Base-by-base conservation (phyloP, 768 basidiomycete species). In the Kwoniella europaea region DNA sequence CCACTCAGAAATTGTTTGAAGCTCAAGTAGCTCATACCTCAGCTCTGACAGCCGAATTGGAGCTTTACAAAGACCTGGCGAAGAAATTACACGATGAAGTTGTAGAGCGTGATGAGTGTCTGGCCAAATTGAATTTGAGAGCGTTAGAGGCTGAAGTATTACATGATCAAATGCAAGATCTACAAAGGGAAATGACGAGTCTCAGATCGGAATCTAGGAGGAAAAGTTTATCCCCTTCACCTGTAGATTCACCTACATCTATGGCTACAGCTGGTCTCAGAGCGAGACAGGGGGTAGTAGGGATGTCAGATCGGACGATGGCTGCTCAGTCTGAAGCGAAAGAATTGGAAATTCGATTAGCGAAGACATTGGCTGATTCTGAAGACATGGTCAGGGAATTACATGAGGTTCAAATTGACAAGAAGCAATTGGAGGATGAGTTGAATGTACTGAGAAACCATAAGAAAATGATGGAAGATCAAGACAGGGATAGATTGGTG, bases 301-400 rank as follows among this genome's bases (percentile, higher is more conserved):
- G 60, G 42, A 61, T 63, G 20, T 77, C 63, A 3, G 72, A 73
- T 53, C 55, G 77, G 53, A 75, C 76, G 10, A 75, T 70, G 27
- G 56, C 66, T 13, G 75, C 67, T 22, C 72, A 80, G 43, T 68
- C 70, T 5, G 73, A 75, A 57, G 65, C 67, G 7, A 65, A 76
- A 50, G 79, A 81, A 66, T 55, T 81, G 43, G 77, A 79, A 62
- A 81, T 81, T 57, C 52, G 78, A 27, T 65, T 79, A 6, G 72
- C 73, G 4, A 79, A 79, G 63, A 72, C 79, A 10, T 18, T 71
- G 58, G 44, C 73, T 2, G 79, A 80, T n/a, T 27, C 64, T 13
- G 43, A 62, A 22, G 59, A 52, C 9, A 52, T 73, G 60, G 29
- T 56, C 3, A 52, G 52, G 54, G 46, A 68, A 42, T 22, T 68